These are phyloP conservation scores for Polytrichum commune DNA, from an alignment of 225 moss, liverwort and hornwort genomes.

Conservation along the genomic window DNA sequence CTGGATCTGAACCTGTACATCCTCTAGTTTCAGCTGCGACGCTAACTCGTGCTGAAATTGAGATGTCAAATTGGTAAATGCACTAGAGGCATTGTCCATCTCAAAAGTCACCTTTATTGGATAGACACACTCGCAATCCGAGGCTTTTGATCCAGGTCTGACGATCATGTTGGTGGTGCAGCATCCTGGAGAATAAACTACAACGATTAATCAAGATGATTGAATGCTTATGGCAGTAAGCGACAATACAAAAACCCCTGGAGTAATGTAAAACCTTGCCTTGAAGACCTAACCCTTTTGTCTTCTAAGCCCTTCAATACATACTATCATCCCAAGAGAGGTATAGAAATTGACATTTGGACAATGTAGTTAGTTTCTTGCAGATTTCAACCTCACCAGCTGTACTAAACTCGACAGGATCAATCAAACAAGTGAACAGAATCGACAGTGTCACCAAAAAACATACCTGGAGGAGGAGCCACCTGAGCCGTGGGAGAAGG, in stretches of 20 bases:
- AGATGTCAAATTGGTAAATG: slow-evolving; percentile 74
- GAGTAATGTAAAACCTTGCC: too few species aligned
- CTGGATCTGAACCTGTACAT: slow-evolving; percentile 72
- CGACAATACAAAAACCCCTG: too few species aligned
- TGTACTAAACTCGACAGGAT: too few species aligned
- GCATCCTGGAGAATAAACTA: slow-evolving; percentile 41
- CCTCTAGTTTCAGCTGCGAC: slow-evolving; percentile 62
- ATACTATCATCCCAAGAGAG: too few species aligned
- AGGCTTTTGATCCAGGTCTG: slow-evolving; percentile 57
- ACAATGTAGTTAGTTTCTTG: too few species aligned
- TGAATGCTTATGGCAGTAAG: too few species aligned
- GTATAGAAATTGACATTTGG: too few species aligned
- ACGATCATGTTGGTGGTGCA: slow-evolving; percentile 61
- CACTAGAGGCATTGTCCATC: slow-evolving; percentile 75
- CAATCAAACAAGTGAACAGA: too few species aligned
- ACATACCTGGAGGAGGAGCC: slow-evolving; percentile 31
- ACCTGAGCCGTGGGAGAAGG: slow-evolving; percentile 27
- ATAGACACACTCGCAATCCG: slow-evolving; percentile 78
- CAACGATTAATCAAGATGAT: background rate
- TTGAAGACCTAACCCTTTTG: too few species aligned
- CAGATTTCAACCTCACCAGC: too few species aligned
- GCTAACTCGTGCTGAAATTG: slow-evolving; percentile 80
- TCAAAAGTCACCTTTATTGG: slow-evolving; percentile 76
- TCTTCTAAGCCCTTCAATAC: too few species aligned
- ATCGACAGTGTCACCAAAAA: too few species aligned